Conservation (phyloP, 1,284 basidiomycete genomes). For the Gymnopus androsaceus region DNA sequence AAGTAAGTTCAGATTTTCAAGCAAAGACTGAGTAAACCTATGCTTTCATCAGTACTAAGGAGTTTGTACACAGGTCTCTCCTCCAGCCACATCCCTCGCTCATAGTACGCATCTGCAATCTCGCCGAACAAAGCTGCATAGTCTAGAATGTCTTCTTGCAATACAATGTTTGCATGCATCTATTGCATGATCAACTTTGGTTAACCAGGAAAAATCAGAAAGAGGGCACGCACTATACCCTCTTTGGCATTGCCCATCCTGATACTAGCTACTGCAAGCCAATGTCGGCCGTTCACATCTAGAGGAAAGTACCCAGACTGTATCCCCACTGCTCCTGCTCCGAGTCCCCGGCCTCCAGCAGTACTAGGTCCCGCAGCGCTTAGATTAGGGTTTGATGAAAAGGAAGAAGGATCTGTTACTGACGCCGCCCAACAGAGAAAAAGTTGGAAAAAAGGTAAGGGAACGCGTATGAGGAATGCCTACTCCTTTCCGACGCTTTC, state of each 20-base stretch:
- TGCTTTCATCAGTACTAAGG: constrained; percentile 72
- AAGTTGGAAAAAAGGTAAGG: neutral
- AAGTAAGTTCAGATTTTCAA: neutral
- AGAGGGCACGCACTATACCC: constrained; percentile 62
- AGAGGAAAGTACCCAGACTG: constrained; percentile 63
- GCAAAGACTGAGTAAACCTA: constrained; percentile 36
- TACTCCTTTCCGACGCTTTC: constrained; percentile 55
- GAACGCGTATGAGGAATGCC: constrained; percentile 12
- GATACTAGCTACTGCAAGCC: constrained; percentile 85
- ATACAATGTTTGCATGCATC: constrained; percentile 76
- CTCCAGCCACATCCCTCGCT: constrained; percentile 69
- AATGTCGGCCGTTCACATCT: constrained; percentile 81
- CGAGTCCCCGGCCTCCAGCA: too few relatives aligned
- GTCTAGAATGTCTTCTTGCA: constrained; percentile 70
- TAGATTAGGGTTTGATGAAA: constrained; percentile 18
- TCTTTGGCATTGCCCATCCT: constrained; percentile 81
- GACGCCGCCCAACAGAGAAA: constrained; percentile 13
- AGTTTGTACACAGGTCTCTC: constrained; percentile 79
- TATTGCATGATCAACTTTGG: constrained; percentile 30
- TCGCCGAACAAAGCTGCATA: constrained; percentile 81
- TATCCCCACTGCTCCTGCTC: constrained; percentile 22
- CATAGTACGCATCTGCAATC: constrained; percentile 84
- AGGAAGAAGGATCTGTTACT: constrained; percentile 23
- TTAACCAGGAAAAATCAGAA: constrained; percentile 4
- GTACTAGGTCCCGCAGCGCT: neutral